Base-by-base conservation (phyloP, 1,284 basidiomycete species). In the Malassezia equina region DNA sequence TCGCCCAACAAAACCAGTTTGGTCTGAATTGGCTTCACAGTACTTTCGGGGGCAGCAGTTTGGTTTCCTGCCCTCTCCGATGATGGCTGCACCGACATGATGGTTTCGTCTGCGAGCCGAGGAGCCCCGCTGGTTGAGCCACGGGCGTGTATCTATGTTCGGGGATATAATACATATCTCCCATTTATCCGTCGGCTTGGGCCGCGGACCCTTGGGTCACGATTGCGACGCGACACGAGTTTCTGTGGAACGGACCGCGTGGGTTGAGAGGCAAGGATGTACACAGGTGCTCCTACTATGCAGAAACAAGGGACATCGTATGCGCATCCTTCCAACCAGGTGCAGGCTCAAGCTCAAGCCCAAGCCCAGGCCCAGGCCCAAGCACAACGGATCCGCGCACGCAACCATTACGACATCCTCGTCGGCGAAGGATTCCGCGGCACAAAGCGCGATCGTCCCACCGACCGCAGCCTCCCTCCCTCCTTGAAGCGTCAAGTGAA, bases 381-480 rank as follows among this genome's bases (percentile, higher is more conserved):
- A 51, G 63, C 67, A 34, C 67, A 67, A 44, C 60, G 61, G 58
- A 66, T 52, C 55, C 64, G 36, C 63, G 29, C 50, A 12, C 49
- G 55, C 17, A 57, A 57, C 28, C 50, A 57, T 42, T 52, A 66
- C 42, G 67, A 67, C 32, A 56, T 64, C 17, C 50, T 67, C 21
- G 62, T 63, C 24, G 65, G 62, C 11, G 62, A 68, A 25, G 69
- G 68, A 7, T 65, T 67, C 48, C 67, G 75, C 43, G 66, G 59
- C 13, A 60, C 67, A 46, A 88, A 85, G 75, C 84, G 83, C 68
- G 82, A 86, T 53, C 86, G 87, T 69, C 79, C 88, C 34, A 86
- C 85, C 2, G 86, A 88, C 73, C 86, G 85, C 75, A 81, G 81
- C 33, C 78, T 90, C 25, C 87, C 87, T 0, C 83, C 45, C 79